A percentile compares a stretch with the other conserved stretches of the same genome.
phyloP scores from a whole-genome alignment of 768 basidiomycete species.

The Suillus bovinus region DNA sequence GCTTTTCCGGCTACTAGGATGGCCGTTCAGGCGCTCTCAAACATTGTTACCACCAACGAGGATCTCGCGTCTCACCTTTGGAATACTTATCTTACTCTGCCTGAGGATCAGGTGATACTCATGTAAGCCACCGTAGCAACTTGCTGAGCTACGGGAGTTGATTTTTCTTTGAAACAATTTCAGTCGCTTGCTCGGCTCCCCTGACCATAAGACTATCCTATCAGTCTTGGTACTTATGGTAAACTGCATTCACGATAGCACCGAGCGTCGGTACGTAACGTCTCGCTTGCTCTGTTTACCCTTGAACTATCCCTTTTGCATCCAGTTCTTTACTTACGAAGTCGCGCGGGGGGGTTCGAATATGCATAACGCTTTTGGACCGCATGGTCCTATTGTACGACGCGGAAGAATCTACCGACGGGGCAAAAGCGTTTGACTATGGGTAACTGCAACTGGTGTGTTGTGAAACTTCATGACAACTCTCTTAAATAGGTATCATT shows the following conservation, averaged over 20 bases:
- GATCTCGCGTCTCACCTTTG: conserved; percentile 56
- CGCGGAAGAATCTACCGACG: conserved; percentile 61
- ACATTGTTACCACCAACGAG: conserved; percentile 78
- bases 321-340: conserved; percentile 42
- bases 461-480: conserved; percentile 13
- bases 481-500: conserved; percentile 51
- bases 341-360: conserved; percentile 56
- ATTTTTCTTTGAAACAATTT: conserved; percentile 4
- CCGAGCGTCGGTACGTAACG: conserved; percentile 52
- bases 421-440: conserved; percentile 71
- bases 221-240: conserved; percentile 69
- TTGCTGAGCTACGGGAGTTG: conserved; percentile 3
- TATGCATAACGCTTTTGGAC: conserved; percentile 71
- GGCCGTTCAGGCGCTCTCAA: conserved; percentile 78
- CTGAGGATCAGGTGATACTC: conserved; percentile 74
- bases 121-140: conserved; percentile 50
- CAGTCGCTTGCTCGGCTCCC: conserved; percentile 63
- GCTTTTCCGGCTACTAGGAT: conserved; percentile 65
- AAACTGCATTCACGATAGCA: conserved; percentile 66
- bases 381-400: conserved; percentile 72
- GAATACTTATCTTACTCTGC: conserved; percentile 62
- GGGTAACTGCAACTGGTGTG: conserved; percentile 46
- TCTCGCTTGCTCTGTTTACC: conserved; percentile 3
- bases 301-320: conserved; percentile 9
- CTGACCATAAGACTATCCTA: conserved; percentile 60